Base-by-base conservation (phyloP, 2,329 filamentous ascomycete species). In the Colletotrichum lentis region DNA sequence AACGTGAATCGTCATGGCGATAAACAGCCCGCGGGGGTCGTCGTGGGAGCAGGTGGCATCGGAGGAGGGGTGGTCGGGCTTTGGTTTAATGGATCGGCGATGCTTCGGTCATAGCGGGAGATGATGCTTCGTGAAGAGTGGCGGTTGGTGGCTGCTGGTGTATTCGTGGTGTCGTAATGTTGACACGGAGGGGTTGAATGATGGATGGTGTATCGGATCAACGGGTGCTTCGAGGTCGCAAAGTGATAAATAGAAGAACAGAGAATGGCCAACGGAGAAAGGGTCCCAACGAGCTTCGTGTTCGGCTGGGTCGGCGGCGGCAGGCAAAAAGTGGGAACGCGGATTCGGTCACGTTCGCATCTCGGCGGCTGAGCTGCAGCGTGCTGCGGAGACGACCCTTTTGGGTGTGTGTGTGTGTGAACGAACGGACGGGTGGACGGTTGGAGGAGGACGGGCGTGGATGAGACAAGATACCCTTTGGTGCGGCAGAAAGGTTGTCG, bases 1-100 rank as follows among this genome's bases (percentile, higher is more conserved):
- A 18, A 64, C 46, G 50, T 69, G 64, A 41, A 56, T 68, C 54
- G 60, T 65, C 47, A 31, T 65, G 39, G 54, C 46, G 64, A 55
- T 64, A 20, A 55, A 41, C 35, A 37, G 43, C 61, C 65, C 41
- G 41, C 37, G 41, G 22, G 16, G 47, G 31, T 49, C 24, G 50
- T 44, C 3, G 24, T 53, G 3, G 18, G 8, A 3, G 39, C 3
- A 47, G 27, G 53, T 27, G 58, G 41, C 52, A 44, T 47, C 54
- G 41, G 56, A 47, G 58, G 39, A n/a, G 52, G 2, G 3, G 18
- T 18, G n/a, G 37, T 14, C 11, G n/a, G 1, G 4, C 31, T 43
- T 5, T 58, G 12, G 20, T 43, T 68, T 47, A 68, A 31, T 54
- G n/a, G 44, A 5, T 53, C 5, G 52, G 35, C 20, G 41, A 52